Evolutionary conservation across 768 basidiomycete species (phyloP), one percentile per base, ranked within the genome.

Genomic region (Trametes sanguinea): DNA sequence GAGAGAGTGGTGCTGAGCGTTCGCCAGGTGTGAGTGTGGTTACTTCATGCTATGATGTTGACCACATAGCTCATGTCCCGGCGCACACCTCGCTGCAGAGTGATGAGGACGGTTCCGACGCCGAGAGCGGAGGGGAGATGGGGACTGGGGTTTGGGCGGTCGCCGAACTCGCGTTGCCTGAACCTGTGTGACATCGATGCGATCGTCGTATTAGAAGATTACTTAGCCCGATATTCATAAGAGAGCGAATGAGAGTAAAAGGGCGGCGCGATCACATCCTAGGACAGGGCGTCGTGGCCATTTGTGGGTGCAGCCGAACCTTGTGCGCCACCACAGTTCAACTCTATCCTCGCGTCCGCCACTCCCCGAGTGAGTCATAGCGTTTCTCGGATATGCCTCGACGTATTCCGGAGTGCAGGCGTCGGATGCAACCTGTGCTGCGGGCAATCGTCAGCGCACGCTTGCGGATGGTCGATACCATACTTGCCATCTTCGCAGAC

Each of bases 171-270:
- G 54, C 52, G 17, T 22, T 44, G 33, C 13, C 42, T n/a, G 35
- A 46, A 52, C 11, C 51, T 53, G 59, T 58, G 48, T 52, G 30
- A 40, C 29, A 60, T 60, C 51, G 59, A 60, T 53, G 40, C 46
- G 59, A 60, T 60, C 51, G 6, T 45, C 51, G 27, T 57, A 16
- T 7, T 39, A 46, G 52, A 42, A 40, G 59, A 53, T 22, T 22
- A 46, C 14, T 33, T 43, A 22, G 40, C 30, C 33, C 14, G 33
- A 27, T 43, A 35, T 13, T 44, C 33, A 46, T 45, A 51, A 6
- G 11, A n/a, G 11, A n/a, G 45, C 59, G 59, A 60, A 60, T 60
- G 37, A 44, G 44, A 45, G 51, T 16, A 16, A 11, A 37, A 6
- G 35, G 22, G 51, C 51, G 43, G 59, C 29, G 52, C 51, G 59